Conservation (phyloP, 176 grass and related monocot genomes). For the Aegilops longissima region DNA sequence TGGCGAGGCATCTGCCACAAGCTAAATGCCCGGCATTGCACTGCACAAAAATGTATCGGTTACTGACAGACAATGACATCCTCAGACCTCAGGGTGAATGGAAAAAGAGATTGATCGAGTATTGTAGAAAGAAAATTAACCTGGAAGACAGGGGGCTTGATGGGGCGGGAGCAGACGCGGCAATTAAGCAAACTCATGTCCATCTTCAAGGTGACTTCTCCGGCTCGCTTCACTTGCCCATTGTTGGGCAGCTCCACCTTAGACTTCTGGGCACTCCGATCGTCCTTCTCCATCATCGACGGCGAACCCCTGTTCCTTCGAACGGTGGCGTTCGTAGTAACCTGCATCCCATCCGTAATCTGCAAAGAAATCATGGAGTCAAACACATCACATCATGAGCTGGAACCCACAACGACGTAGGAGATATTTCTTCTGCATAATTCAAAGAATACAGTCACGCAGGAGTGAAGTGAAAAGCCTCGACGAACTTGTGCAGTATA, state of each 20-base stretch:
- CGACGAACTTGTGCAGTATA: background rate
- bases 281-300: too few relatives aligned
- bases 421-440: background rate
- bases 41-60: background rate
- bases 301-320: background rate
- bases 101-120: background rate
- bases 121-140: background rate
- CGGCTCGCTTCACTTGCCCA: background rate
- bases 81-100: background rate
- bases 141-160: constrained; percentile 6
- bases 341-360: background rate
- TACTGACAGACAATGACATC: background rate
- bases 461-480: background rate
- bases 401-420: too few relatives aligned
- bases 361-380: background rate
- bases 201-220: background rate
- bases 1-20: background rate
- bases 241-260: background rate
- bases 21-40: constrained; percentile 25
- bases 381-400: too few relatives aligned
- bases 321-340: background rate
- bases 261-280: background rate
- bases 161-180: background rate
- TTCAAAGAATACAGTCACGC: background rate
- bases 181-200: background rate